A percentile compares a stretch with the other conserved stretches of the same genome.
phyloP scores from a whole-genome alignment of 331 rosid species.

The Quercus tomentella region DNA sequence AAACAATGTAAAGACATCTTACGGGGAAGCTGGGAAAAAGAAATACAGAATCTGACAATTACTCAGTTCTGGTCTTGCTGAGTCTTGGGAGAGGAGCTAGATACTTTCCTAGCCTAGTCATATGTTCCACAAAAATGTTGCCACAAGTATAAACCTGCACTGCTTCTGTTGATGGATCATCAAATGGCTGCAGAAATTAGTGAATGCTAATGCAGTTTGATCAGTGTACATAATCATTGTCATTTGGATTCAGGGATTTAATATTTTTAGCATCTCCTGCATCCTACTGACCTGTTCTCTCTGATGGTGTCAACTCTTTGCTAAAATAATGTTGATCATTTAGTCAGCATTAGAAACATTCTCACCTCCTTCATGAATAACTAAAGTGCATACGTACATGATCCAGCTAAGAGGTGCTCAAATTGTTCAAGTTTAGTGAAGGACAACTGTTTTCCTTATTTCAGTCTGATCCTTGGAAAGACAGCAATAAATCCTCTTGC shows the following conservation, averaged over 20 bases:
- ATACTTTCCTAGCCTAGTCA: no score
- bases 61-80: no score
- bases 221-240: no score
- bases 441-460: background rate
- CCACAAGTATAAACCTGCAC: background rate
- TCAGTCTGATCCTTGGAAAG: background rate
- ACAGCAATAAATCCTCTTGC: background rate
- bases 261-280: background rate
- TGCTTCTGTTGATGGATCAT: background rate
- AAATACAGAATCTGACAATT: background rate
- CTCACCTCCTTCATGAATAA: no score
- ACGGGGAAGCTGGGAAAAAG: background rate
- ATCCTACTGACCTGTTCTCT: no score
- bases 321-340: no score
- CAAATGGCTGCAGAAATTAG: background rate
- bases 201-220: no score
- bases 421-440: background rate
- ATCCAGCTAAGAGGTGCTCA: background rate
- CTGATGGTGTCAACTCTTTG: no score
- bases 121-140: background rate
- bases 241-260: background rate
- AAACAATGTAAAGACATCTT: no score
- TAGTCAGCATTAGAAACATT: no score
- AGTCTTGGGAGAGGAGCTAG: no score
- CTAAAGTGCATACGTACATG: background rate